Base-by-base conservation (phyloP, 306 rosid species). In the Dryas octopetala region DNA sequence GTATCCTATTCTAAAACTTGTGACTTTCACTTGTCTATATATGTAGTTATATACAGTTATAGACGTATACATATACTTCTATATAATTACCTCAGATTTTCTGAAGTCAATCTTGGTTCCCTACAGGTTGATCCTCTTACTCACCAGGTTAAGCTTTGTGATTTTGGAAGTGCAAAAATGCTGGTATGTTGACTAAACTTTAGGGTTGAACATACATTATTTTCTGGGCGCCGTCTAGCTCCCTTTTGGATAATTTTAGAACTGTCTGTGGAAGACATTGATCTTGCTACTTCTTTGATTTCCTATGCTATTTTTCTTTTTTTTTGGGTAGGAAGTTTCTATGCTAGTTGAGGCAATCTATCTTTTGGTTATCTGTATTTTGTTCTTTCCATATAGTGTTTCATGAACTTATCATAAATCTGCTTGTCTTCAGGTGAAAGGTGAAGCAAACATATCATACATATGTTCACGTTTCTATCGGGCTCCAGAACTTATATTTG, bases 161-260 rank as follows among this genome's bases (percentile, higher is more conserved):
- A 95, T 79, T 95, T 95, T 80, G 98, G 98, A 82, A 95, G 97
- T 66, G 98, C 98, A 68, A 95, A 95, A 89, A 71, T 95, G 86
- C 95, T 95, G 63, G 98, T 95, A 88, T 65, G 91, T 81, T 49
- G 75, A 74, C 81, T 43, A 80, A 49, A 13, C 65, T 55, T 43
- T 15, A 46, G 71, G 45, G 40, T 12, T 67, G 58, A 48, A 28
- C 44, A 13, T 67, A 13, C 14, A 62, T 6, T 11, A 45, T 19
- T 5, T 32, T 38, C 16, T 62, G 9, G 7, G 19, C 46, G 5
- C 46, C 3, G 7, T 3, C 11, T 5, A 38, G 47, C 19, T 62
- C 41, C 57, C 1, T 19, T 17, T 11, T 5, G 10, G 45, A 47
- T 48, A 6, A 19, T 49, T 6, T 23, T 23, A 9, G 10, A n/a